Evolutionary conservation across 2,329 filamentous ascomycete species (phyloP).

Genomic region (Shiraia sp.): DNA sequence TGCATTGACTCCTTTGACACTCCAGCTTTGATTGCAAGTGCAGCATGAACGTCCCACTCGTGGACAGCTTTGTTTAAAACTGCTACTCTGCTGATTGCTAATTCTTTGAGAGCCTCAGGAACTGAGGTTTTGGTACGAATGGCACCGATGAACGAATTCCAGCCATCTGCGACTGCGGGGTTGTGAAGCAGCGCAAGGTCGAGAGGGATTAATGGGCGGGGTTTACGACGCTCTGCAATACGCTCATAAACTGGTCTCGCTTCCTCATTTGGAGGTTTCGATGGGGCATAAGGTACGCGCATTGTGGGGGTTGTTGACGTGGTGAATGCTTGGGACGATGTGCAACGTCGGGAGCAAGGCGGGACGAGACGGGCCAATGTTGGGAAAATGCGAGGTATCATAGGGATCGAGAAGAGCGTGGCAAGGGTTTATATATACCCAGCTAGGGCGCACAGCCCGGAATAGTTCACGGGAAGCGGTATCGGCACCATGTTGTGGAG

Average conservation of each 20-base stretch:
- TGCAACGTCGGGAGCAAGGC: background rate
- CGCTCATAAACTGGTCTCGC: slow-evolving; percentile 54
- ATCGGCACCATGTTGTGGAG: too few relatives aligned
- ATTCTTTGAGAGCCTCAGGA: slow-evolving; percentile 63
- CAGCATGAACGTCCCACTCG: slow-evolving; percentile 81
- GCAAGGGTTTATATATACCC: slow-evolving; percentile 1
- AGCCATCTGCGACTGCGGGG: slow-evolving; percentile 60
- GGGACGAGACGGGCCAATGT: background rate
- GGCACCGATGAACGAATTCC: slow-evolving; percentile 62
- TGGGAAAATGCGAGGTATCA: background rate
- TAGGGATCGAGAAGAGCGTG: background rate
- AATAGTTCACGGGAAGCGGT: too few relatives aligned
- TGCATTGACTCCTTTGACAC: slow-evolving; percentile 63
- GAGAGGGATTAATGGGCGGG: slow-evolving; percentile 57
- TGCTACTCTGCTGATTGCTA: slow-evolving; percentile 82
- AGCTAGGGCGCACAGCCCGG: background rate
- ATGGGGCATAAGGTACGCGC: slow-evolving; percentile 61
- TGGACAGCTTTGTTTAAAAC: slow-evolving; percentile 82
- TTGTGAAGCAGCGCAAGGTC: slow-evolving; percentile 61
- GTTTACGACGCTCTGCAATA: slow-evolving; percentile 57
- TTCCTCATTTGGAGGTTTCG: slow-evolving; percentile 52
- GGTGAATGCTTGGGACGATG: slow-evolving; percentile 3
- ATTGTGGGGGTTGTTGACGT: slow-evolving; percentile 43
- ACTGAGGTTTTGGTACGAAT: slow-evolving; percentile 60
- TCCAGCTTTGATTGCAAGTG: slow-evolving; percentile 61